These are phyloP conservation scores for Ogataea hybrid DNA, from an alignment of 1,139 yeast species.

Conservation along the genomic window DNA sequence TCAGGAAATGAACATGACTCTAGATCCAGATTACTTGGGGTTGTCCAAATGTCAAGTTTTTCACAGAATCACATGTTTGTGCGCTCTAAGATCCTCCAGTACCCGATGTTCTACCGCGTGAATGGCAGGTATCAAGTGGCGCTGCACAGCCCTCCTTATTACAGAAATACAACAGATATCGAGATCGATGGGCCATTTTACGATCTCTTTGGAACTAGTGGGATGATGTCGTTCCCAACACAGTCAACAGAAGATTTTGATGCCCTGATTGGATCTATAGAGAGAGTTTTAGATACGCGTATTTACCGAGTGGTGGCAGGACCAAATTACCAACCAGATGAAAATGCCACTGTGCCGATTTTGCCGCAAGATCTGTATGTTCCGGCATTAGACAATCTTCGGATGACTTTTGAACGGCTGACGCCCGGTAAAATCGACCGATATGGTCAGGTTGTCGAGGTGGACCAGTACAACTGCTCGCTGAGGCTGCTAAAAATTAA, in stretches of 20 bases:
- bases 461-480: constrained; percentile 4
- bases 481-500: constrained; percentile 20
- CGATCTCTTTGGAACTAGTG: constrained; percentile 14
- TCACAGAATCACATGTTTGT: constrained; percentile 1
- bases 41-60: constrained; percentile 19
- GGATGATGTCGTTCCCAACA: constrained; percentile 18
- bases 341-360: not conserved
- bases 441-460: constrained; percentile 14
- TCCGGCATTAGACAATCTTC: constrained; percentile 20
- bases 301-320: constrained; percentile 8
- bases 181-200: constrained; percentile 22
- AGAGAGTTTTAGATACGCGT: constrained; percentile 3
- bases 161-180: constrained; percentile 11
- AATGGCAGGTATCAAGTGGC: constrained; percentile 31
- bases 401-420: constrained; percentile 23
- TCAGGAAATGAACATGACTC: constrained; percentile 3
- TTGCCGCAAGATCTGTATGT: constrained; percentile 22
- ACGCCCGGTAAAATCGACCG: constrained; percentile 17
- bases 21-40: constrained; percentile 21
- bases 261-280: constrained; percentile 22
- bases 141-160: constrained; percentile 21
- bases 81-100: constrained; percentile 15
- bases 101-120: constrained; percentile 24
- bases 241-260: constrained; percentile 24
- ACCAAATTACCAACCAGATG: constrained; percentile 1